These are phyloP conservation scores for Heritiera fomes DNA, from an alignment of 345 rosid species.

Conservation along the genomic window DNA sequence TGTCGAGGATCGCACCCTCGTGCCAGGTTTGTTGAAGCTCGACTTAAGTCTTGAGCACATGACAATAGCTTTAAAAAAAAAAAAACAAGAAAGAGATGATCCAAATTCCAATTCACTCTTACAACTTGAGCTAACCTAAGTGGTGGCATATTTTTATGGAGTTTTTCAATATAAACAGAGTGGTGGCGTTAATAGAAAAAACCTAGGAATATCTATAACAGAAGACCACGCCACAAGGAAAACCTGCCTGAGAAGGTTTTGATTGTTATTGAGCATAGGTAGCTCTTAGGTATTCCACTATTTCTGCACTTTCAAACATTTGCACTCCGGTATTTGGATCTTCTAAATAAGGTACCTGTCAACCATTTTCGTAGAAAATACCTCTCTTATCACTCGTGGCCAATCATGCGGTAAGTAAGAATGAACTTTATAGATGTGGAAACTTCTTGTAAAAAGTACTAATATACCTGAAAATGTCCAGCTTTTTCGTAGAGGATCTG, in stretches of 20 bases:
- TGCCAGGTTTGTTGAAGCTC: too few relatives aligned
- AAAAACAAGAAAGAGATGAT: too few relatives aligned
- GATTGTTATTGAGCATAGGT: conserved; percentile 57
- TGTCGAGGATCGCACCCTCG: too few relatives aligned
- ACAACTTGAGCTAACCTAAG: not conserved
- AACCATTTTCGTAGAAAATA: conserved; percentile 16
- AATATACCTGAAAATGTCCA: conserved; percentile 79
- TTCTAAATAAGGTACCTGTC: conserved; percentile 82
- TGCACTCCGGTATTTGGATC: conserved; percentile 92
- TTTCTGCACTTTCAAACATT: conserved; percentile 96
- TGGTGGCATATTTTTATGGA: not conserved
- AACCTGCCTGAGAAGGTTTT: not conserved
- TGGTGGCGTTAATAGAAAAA: not conserved
- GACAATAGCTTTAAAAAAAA: too few relatives aligned
- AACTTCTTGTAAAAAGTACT: not conserved
- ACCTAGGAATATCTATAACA: not conserved
- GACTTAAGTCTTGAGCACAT: too few relatives aligned
- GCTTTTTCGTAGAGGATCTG: conserved; percentile 57
- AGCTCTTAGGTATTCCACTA: conserved; percentile 74
- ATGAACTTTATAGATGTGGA: not conserved
- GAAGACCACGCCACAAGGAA: not conserved
- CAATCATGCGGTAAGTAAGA: not conserved
- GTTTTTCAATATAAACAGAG: not conserved
- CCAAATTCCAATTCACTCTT: not conserved
- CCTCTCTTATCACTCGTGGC: not conserved